Evolutionary conservation across 129 eudicot genomes (phyloP), one percentile per base, ranked within the genome.

Genomic region (Silybum marianum): DNA sequence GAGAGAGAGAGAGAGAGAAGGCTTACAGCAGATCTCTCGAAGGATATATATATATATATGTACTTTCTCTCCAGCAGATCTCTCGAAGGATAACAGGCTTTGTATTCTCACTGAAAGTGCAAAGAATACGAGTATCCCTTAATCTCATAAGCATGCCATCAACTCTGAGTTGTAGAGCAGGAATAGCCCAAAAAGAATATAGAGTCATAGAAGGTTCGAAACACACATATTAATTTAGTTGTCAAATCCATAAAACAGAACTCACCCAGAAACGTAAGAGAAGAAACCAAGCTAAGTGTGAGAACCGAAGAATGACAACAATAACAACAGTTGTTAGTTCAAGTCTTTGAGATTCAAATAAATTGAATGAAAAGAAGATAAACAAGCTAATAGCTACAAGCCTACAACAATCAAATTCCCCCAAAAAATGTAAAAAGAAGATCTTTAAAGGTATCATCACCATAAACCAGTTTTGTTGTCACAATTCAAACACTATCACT

Each of bases 261-360:
- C 97, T 89, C 89, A 95, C 99, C 99, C 97, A 95, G 86, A 90
- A 95, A 85, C 97, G 97, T 88, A 95, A 74, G 76, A 95, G 97
- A 86, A 92, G 91, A 87, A 90, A 95, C 99, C 97, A 95, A 60
- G 34, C 34, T 30, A 30, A 30, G 34, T 30, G 34, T 30, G 34
- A 30, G 34, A 30, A 30, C 34, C 2, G 34, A 30, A 30, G 34
- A 30, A 30, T 30, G 34, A 30, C 34, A 30, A 30, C 34, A 30
- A 30, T 30, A 30, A 30, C 34, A 30, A 30, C 34, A 30, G 4
- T 3, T 3, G 34, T 30, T 25, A 25, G 1, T 25, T 25, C 28
- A 25, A 25, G 28, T 25, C 28, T 25, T 30, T 30, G 34, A 30
- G 34, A 30, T 30, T 30, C 34, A 30, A 30, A 30, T 30, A 30